Evolutionary conservation across 2,329 filamentous ascomycete genomes (phyloP).

Genomic region (Cladosporium velox): DNA sequence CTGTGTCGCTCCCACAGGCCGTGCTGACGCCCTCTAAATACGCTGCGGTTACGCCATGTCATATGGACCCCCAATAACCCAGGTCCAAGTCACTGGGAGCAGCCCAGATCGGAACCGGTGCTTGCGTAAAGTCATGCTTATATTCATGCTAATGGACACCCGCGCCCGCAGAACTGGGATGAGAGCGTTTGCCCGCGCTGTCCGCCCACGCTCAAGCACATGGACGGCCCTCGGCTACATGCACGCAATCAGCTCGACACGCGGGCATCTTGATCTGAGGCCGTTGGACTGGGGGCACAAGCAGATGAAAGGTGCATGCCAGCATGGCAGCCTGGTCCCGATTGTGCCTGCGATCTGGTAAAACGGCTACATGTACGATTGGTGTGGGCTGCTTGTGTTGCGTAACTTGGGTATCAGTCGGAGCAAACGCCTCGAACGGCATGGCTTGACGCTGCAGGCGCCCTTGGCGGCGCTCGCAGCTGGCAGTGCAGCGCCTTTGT

Average conservation of each 20-base stretch:
- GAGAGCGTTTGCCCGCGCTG: neutral
- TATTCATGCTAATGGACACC: neutral
- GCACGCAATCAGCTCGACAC: slow-evolving; percentile 2
- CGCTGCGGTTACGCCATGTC: neutral
- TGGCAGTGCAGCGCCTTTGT: neutral
- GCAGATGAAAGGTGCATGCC: neutral
- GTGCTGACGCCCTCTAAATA: neutral
- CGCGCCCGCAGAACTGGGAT: neutral
- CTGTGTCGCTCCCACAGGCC: slow-evolving; percentile 1
- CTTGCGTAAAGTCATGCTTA: neutral
- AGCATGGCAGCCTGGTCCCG: neutral
- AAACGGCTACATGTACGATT: neutral
- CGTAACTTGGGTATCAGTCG: neutral
- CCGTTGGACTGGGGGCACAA: neutral
- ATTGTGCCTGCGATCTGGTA: neutral
- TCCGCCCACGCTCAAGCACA: neutral
- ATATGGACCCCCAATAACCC: neutral
- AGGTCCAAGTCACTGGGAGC: slow-evolving; percentile 1
- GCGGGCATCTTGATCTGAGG: neutral
- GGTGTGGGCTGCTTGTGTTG: neutral
- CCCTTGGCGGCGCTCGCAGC: neutral
- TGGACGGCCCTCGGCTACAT: slow-evolving; percentile 4
- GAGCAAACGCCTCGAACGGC: neutral
- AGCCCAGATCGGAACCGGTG: neutral
- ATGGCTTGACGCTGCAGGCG: neutral